These are phyloP conservation scores for Exophiala bonariae DNA, from an alignment of 2,329 filamentous ascomycete genomes.

Conservation along the genomic window DNA sequence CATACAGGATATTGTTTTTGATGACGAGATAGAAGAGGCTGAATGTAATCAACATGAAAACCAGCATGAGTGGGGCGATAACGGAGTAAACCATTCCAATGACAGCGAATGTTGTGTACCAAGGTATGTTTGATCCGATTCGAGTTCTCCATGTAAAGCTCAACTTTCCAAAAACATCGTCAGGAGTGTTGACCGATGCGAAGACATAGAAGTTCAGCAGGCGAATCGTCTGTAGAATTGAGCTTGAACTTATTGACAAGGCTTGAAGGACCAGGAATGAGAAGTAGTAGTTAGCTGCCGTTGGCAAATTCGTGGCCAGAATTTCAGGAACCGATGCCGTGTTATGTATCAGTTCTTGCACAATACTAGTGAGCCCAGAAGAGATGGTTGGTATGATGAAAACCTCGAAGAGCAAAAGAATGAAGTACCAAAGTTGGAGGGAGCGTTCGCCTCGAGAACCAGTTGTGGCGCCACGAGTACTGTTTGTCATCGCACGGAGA, in stretches of 20 bases:
- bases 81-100: slow-evolving; percentile 21
- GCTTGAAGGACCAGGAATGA: slow-evolving; percentile 29
- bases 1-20: slow-evolving; percentile 21
- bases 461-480: slow-evolving; percentile 15
- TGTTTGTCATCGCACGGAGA: slow-evolving; percentile 19
- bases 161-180: slow-evolving; percentile 13
- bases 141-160: slow-evolving; percentile 18
- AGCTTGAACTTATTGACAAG: slow-evolving; percentile 17
- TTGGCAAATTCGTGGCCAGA: slow-evolving; percentile 29
- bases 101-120: slow-evolving; percentile 19
- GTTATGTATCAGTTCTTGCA: slow-evolving; percentile 25
- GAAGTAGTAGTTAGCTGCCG: slow-evolving; percentile 30
- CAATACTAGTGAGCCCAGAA: slow-evolving; percentile 30
- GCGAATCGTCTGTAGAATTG: slow-evolving; percentile 17
- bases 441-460: slow-evolving; percentile 27
- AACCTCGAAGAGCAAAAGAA: slow-evolving; percentile 28
- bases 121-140: slow-evolving; percentile 20
- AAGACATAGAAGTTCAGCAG: slow-evolving; percentile 19
- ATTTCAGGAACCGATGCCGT: slow-evolving; percentile 24
- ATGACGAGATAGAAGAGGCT: slow-evolving; percentile 19
- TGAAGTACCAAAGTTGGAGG: slow-evolving; percentile 30
- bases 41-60: slow-evolving; percentile 20
- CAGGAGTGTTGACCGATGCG: slow-evolving; percentile 11
- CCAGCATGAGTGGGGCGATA: slow-evolving; percentile 17
- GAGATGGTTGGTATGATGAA: slow-evolving; percentile 30